Percentiles rank a stretch among this genome's conserved stretches.
Conservation (phyloP, 768 basidiomycete species). For the Amanita muscaria region DNA sequence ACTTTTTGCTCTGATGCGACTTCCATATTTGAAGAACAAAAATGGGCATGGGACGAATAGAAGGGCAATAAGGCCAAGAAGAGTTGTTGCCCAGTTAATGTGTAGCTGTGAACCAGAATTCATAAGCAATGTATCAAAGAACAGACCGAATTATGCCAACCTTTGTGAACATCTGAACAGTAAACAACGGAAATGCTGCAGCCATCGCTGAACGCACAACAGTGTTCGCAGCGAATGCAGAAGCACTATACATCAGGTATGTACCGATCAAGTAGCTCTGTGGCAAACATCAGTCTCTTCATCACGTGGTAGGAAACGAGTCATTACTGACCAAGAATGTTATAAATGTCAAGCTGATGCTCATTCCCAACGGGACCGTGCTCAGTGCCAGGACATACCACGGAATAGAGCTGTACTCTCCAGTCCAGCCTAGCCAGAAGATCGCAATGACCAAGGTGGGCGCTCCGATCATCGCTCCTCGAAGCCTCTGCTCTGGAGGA, state of each 20-base stretch:
- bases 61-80: slow-evolving; percentile 49
- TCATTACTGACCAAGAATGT: slow-evolving; percentile 37
- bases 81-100: slow-evolving; percentile 42
- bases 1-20: slow-evolving; percentile 44
- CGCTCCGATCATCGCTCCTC: slow-evolving; percentile 44
- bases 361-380: slow-evolving; percentile 38
- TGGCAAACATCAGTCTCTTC: not conserved
- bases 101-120: slow-evolving; percentile 26
- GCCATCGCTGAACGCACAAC: slow-evolving; percentile 49
- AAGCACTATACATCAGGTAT: slow-evolving; percentile 51
- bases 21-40: slow-evolving; percentile 62
- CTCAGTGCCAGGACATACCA: slow-evolving; percentile 54
- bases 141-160: slow-evolving; percentile 20
- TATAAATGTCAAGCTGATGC: slow-evolving; percentile 50
- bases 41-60: slow-evolving; percentile 58
- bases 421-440: slow-evolving; percentile 66
- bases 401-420: slow-evolving; percentile 39
- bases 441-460: slow-evolving; percentile 46
- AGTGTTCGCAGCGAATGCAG: slow-evolving; percentile 56
- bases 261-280: slow-evolving; percentile 55
- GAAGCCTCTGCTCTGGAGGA: slow-evolving; percentile 56
- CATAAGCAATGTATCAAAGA: not conserved
- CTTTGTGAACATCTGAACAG: slow-evolving; percentile 50
- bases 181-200: slow-evolving; percentile 60
- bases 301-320: not conserved